A percentile compares a stretch with the other conserved stretches of the same genome.
Evolutionary conservation across 352 stramenopile species (phyloP).

Genomic region (Pythium monospermum): DNA sequence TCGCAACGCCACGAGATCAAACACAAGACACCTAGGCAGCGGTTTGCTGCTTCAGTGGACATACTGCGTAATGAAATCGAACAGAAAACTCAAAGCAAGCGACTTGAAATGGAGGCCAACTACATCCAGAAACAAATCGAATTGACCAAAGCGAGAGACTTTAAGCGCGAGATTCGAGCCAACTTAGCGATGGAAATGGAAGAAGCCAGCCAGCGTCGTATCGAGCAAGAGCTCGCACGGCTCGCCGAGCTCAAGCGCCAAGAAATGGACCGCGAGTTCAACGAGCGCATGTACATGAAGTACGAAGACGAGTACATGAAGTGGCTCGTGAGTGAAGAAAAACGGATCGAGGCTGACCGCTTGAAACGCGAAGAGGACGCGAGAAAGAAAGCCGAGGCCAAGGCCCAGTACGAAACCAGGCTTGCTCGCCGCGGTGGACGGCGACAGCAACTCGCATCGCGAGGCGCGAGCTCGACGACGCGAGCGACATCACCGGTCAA

Average conservation of each 20-base stretch:
- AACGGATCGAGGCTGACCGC: slow-evolving; percentile 38
- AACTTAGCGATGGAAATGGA: slow-evolving; percentile 57
- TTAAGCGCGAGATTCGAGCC: slow-evolving; percentile 58
- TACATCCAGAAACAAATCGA: slow-evolving; percentile 16
- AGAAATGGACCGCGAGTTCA: slow-evolving; percentile 40
- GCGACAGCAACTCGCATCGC: slow-evolving; percentile 29
- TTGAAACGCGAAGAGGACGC: slow-evolving; percentile 33
- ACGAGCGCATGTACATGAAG: slow-evolving; percentile 55
- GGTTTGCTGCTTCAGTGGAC: slow-evolving; percentile 30
- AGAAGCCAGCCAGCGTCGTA: slow-evolving; percentile 44
- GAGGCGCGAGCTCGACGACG: too few relatives aligned
- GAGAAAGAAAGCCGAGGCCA: slow-evolving; percentile 34
- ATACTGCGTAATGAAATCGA: slow-evolving; percentile 8
- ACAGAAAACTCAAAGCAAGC: slow-evolving; percentile 3
- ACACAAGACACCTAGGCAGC: slow-evolving; percentile 26
- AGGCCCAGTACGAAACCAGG: slow-evolving; percentile 49
- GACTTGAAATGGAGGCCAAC: slow-evolving; percentile 16
- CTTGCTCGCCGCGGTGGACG: slow-evolving; percentile 51
- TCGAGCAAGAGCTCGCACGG: slow-evolving; percentile 42
- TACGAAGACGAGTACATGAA: slow-evolving; percentile 67
- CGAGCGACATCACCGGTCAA: too few relatives aligned
- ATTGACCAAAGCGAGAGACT: slow-evolving; percentile 36
- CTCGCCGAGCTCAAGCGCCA: slow-evolving; percentile 29
- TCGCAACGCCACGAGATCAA: slow-evolving; percentile 3
- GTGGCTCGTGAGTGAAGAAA: slow-evolving; percentile 48